Percentiles rank a stretch among this genome's conserved stretches.
Evolutionary conservation across 1,284 basidiomycete species (phyloP).

Genomic region (Cryptococcus jaspeensis): DNA sequence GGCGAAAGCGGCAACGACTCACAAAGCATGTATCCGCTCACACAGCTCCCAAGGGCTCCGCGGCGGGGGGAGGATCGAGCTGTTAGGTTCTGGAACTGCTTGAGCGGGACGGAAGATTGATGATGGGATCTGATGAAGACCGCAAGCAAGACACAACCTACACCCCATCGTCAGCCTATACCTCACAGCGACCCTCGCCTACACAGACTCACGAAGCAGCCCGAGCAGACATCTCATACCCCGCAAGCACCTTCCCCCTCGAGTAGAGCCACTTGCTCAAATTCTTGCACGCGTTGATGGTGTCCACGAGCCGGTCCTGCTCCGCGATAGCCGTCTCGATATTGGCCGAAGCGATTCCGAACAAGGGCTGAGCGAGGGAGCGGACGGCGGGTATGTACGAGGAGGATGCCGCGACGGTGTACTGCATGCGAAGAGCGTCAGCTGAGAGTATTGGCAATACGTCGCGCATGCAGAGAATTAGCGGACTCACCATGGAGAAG

Average conservation of each 20-base stretch:
- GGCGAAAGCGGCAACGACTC: conserved; percentile 5
- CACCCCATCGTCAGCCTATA: background rate
- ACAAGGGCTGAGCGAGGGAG: conserved; percentile 20
- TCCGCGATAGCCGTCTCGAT: conserved; percentile 21
- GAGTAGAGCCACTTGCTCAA: conserved; percentile 31
- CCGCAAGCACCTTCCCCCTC: conserved; percentile 21
- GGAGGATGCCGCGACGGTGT: conserved; percentile 23
- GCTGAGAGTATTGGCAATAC: background rate
- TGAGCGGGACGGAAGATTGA: conserved; percentile 8
- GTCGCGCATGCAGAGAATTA: background rate
- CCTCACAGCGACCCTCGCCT: no score
- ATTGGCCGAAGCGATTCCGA: conserved; percentile 20
- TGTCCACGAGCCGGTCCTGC: conserved; percentile 27
- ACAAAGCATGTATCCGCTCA: conserved; percentile 36
- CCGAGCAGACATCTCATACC: conserved; percentile 14
- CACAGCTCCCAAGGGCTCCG: conserved; percentile 23
- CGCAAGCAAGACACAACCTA: conserved; percentile 22
- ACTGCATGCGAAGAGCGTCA: no score
- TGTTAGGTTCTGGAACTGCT: background rate
- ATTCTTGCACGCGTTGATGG: conserved; percentile 24
- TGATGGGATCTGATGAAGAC: conserved; percentile 25
- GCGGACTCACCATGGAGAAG: conserved; percentile 36
- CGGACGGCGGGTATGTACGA: conserved; percentile 34
- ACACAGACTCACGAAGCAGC: conserved; percentile 21
- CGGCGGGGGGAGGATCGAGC: conserved; percentile 19